Base-by-base conservation (phyloP, 2,329 filamentous ascomycete species). In the Sporothrix mexicana region DNA sequence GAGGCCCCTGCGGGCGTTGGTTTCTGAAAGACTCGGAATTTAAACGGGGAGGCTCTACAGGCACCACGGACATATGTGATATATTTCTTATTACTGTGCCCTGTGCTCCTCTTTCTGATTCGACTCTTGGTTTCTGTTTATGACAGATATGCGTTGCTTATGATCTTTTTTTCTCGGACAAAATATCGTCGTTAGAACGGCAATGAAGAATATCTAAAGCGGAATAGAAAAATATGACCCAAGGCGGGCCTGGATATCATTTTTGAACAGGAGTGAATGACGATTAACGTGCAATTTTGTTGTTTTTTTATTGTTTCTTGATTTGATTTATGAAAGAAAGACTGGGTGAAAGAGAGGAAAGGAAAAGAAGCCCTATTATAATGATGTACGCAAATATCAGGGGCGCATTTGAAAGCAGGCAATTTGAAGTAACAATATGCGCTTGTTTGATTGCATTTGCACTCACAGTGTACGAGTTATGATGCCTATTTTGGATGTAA, bases 171-270 rank as follows among this genome's bases (percentile, higher is more conserved):
- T 49, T 61, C 53, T 61, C 53, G 36, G 41, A 36, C 53, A 70
- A 70, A 59, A 30, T 12, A 10, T 55, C 53, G 45, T 53, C 45
- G 41, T 45, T 47, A 7, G 53, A 71, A 68, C 53, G 47, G 71
- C 66, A 59, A 69, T 71, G 73, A 73, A 71, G 59, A 49, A 55
- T 53, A 74, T 67, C n/a, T 66, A 53, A 72, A 74, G 73, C 73
- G 73, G 64, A 70, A 73, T 74, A 71, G 57, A 71, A 71, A 64
- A 49, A 17, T 61, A 71, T 53, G 57, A 53, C 69, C 30, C 69
- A 71, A 71, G 23, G 49, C 10, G 57, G 23, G 36, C 68, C 9
- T 53, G 47, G 47, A 70, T 59, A 49, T 55, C 12, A 68, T 43
- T 9, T 25, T 13, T 67, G 15, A 68, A 51, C 30, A 12, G 10